phyloP scores from a whole-genome alignment of 352 stramenopile genomes.

The Phytophthora sp. region DNA sequence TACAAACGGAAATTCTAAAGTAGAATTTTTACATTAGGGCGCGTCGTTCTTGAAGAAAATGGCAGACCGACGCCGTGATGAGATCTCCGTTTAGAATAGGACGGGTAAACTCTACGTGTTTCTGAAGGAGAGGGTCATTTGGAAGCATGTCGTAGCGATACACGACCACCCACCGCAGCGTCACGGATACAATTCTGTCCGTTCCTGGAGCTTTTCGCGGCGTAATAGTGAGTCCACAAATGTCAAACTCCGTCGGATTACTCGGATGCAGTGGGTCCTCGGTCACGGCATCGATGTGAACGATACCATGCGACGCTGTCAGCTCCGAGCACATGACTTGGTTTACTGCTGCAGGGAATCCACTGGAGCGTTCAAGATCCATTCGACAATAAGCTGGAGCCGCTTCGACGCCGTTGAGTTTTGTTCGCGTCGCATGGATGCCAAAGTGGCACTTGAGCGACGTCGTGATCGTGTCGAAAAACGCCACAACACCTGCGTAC shows the following conservation, averaged over 20 bases:
- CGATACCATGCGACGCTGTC: constrained; percentile 8
- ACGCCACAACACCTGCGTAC: constrained; percentile 15
- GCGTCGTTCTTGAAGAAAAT: constrained; percentile 15
- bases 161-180: constrained; percentile 21
- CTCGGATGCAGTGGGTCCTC: constrained; percentile 27
- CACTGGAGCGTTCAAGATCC: background rate
- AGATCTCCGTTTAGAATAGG: constrained; percentile 37
- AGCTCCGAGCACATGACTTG: constrained; percentile 25
- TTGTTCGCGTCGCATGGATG: constrained; percentile 7
- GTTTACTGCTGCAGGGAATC: constrained; percentile 19
- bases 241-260: background rate
- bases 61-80: constrained; percentile 22
- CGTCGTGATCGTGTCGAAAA: constrained; percentile 13
- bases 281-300: constrained; percentile 28
- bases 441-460: constrained; percentile 28
- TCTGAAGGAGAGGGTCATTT: constrained; percentile 10
- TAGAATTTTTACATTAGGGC: constrained; percentile 1
- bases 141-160: constrained; percentile 29
- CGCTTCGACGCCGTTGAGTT: constrained; percentile 13
- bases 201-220: constrained; percentile 12
- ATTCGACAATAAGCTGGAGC: constrained; percentile 19
- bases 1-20: background rate
- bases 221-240: constrained; percentile 21
- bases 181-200: constrained; percentile 6
- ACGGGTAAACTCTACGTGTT: constrained; percentile 14